phyloP scores from a whole-genome alignment of 2,329 filamentous ascomycete species.

The Calonectria henricotiae region DNA sequence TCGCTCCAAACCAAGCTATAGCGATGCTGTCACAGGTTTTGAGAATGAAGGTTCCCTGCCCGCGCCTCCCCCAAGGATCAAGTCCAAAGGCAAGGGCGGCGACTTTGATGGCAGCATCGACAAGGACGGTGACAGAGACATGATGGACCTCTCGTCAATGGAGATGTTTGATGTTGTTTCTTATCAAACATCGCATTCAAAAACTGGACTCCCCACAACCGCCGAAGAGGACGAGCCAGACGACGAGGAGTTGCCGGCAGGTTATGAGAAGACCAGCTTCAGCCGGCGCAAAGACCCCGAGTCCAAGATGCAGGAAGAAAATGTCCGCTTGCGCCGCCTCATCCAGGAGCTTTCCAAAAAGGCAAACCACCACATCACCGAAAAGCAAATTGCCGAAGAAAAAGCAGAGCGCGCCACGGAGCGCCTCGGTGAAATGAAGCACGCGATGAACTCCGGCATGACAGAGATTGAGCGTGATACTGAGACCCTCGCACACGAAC shows the following conservation, averaged over 20 bases:
- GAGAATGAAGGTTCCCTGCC: slow-evolving; percentile 35
- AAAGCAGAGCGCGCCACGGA: slow-evolving; percentile 51
- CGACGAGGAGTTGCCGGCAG: slow-evolving; percentile 39
- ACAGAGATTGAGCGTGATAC: slow-evolving; percentile 48
- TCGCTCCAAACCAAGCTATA: slow-evolving; percentile 39
- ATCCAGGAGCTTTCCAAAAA: slow-evolving; percentile 47
- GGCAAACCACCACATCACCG: slow-evolving; percentile 41
- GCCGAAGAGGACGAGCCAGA: slow-evolving; percentile 40
- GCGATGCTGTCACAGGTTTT: slow-evolving; percentile 34
- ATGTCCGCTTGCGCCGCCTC: slow-evolving; percentile 41
- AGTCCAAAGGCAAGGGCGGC: slow-evolving; percentile 29
- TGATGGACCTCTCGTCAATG: slow-evolving; percentile 39
- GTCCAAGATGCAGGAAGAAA: slow-evolving; percentile 40
- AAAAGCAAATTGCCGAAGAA: slow-evolving; percentile 55
- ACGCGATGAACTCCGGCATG: slow-evolving; percentile 46
- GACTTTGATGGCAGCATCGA: slow-evolving; percentile 20
- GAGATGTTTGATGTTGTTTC: slow-evolving; percentile 40
- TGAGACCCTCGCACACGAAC: slow-evolving; percentile 43
- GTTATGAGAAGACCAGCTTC: slow-evolving; percentile 41
- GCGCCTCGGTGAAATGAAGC: slow-evolving; percentile 49
- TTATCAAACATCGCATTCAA: slow-evolving; percentile 34
- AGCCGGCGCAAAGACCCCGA: slow-evolving; percentile 33
- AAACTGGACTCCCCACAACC: slow-evolving; percentile 32
- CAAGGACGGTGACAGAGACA: slow-evolving; percentile 28
- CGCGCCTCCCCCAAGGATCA: slow-evolving; percentile 25